Conservation (phyloP, 202 grass and related monocot species). For the Musa balbisiana region DNA sequence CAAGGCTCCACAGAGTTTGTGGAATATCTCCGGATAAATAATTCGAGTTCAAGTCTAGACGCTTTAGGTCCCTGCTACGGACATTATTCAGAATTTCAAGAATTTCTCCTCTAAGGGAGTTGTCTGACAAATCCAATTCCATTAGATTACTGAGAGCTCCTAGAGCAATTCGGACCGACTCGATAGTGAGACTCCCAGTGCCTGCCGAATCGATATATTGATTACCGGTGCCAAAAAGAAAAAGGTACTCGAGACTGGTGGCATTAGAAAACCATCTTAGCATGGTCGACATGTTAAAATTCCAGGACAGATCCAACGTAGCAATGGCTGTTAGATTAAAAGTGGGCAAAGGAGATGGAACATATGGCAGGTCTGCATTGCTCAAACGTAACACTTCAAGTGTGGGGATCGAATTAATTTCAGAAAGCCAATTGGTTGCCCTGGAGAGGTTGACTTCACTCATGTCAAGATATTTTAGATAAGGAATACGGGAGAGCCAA, state of each 20-base stretch:
- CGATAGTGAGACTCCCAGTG: no score
- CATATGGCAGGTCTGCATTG: neutral
- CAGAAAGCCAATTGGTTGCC: conserved; percentile 1
- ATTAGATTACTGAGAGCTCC: neutral
- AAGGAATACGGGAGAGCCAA: conserved; percentile 24
- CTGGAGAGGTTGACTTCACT: conserved; percentile 7
- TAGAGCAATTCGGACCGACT: neutral
- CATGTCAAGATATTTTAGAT: conserved; percentile 25
- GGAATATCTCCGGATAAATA: no score
- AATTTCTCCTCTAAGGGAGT: neutral
- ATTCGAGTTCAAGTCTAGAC: no score
- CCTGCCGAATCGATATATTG: no score
- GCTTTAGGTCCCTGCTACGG: no score
- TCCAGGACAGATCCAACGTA: neutral
- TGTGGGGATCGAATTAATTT: neutral
- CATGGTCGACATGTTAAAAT: neutral
- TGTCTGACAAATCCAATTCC: neutral
- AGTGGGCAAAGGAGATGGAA: neutral
- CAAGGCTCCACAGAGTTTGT: no score
- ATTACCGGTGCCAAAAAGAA: no score
- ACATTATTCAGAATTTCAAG: no score
- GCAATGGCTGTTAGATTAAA: neutral
- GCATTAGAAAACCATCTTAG: neutral
- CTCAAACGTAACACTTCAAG: neutral
- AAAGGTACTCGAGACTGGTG: neutral